Conservation (phyloP, 768 basidiomycete genomes). For the Boletales sp. region DNA sequence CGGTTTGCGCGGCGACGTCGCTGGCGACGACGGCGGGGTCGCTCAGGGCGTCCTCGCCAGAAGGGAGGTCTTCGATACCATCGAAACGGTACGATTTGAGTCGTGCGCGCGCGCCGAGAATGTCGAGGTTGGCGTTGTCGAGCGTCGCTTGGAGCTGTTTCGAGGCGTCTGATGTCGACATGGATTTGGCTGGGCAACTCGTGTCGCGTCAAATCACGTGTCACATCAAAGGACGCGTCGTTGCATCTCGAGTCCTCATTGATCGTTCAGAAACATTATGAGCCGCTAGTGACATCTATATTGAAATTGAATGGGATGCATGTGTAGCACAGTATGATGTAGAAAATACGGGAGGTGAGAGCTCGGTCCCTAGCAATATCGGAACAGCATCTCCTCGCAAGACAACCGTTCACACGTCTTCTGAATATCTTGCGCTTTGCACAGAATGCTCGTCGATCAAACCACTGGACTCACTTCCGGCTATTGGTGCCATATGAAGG, state of each 20-base stretch:
- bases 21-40: constrained; percentile 56
- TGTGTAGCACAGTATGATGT: too few relatives aligned
- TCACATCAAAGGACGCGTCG: too few relatives aligned
- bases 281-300: too few relatives aligned
- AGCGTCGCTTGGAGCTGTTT: constrained; percentile 25
- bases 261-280: too few relatives aligned
- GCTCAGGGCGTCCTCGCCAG: constrained; percentile 31
- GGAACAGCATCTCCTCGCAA: not conserved
- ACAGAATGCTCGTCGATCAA: not conserved
- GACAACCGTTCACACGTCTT: not conserved
- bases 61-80: constrained; percentile 23
- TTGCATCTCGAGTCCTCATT: too few relatives aligned
- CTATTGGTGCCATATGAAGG: not conserved
- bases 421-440: not conserved
- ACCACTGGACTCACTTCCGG: not conserved
- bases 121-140: constrained; percentile 23
- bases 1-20: constrained; percentile 59
- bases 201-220: not conserved
- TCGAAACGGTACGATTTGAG: constrained; percentile 28
- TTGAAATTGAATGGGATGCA: too few relatives aligned
- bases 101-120: constrained; percentile 19
- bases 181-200: not conserved
- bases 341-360: too few relatives aligned
- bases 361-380: too few relatives aligned
- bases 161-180: constrained; percentile 21